Evolutionary conservation across 179 eudicot species (phyloP).

Genomic region (Beta lomatogona): DNA sequence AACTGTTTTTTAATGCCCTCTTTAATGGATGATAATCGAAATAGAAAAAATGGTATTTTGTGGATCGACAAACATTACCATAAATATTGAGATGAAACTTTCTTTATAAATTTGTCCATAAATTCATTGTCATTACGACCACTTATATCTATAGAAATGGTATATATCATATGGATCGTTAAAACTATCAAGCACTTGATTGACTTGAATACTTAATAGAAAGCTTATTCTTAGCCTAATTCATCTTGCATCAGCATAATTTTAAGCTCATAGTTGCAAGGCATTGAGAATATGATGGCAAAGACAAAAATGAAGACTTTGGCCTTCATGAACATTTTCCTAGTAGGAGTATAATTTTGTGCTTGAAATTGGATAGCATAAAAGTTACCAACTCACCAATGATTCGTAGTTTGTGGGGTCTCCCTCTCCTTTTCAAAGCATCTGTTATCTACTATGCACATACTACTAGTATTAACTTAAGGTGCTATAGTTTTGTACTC

Average conservation of each 20-base stretch:
- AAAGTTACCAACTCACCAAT: background rate
- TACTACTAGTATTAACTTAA: background rate
- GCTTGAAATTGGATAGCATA: background rate
- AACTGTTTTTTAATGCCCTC: too few species aligned
- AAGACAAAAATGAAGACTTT: constrained; percentile 6
- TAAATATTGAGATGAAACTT: too few species aligned
- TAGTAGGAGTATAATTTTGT: background rate
- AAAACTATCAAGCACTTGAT: too few species aligned
- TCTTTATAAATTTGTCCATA: too few species aligned
- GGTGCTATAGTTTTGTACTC: background rate
- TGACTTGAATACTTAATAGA: background rate
- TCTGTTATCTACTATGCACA: constrained; percentile 32
- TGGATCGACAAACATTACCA: too few species aligned
- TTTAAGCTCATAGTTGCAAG: constrained; percentile 4
- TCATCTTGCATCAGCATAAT: background rate
- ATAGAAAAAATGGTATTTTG: too few species aligned
- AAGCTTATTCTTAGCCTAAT: background rate
- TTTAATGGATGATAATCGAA: too few species aligned
- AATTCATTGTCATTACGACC: too few species aligned
- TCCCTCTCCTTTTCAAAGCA: constrained; percentile 22
- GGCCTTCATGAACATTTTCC: background rate
- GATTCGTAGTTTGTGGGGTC: constrained; percentile 20
- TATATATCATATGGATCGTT: too few species aligned
- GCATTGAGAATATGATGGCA: background rate
- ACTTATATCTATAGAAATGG: too few species aligned